Base-by-base conservation (phyloP, 75 land plant species). In the Azolla pinnata region DNA sequence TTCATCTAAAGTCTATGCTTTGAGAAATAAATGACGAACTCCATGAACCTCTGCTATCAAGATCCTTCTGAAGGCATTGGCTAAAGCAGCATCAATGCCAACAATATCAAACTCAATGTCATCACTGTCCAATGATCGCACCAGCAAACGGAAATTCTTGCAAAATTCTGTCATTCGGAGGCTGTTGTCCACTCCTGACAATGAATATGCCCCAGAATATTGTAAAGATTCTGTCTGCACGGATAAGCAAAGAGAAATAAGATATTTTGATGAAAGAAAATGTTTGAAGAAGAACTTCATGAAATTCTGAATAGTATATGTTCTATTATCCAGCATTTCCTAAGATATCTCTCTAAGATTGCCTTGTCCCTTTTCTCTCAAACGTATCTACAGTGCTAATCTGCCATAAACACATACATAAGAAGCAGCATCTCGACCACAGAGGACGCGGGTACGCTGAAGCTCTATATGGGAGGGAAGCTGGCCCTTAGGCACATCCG, bases 1-100 rank as follows among this genome's bases (percentile, higher is more conserved):
- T n/a, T n/a, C n/a, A n/a, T n/a, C n/a, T n/a, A n/a, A n/a, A n/a
- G n/a, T n/a, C n/a, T n/a, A n/a, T n/a, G n/a, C n/a, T n/a, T n/a
- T n/a, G n/a, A n/a, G n/a, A n/a, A n/a, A n/a, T n/a, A n/a, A n/a
- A n/a, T n/a, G n/a, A n/a, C n/a, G n/a, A n/a, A n/a, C n/a, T n/a
- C n/a, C n/a, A n/a, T n/a, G n/a, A 31, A 93, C 99, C 91, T 95
- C 99, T 4, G 99, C 91, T 38, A 95, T 86, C 23, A 95, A 81
- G 60, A 95, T 86, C 56, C 99, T 75, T 28, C 99, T 63, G 61
- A 90, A 95, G 2, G 99, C 88, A 72, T 95, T 90, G 8, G 99
- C 99, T 8, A 95, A 19, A 7, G 99, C 76, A 33, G 99, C 85
- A 76, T 95, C 98, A 63, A 93, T 83, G 1, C 98, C 96, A 60